These are phyloP conservation scores for Aspergillus novoparasiticus DNA, from an alignment of 2,329 filamentous ascomycete species.

Conservation along the genomic window DNA sequence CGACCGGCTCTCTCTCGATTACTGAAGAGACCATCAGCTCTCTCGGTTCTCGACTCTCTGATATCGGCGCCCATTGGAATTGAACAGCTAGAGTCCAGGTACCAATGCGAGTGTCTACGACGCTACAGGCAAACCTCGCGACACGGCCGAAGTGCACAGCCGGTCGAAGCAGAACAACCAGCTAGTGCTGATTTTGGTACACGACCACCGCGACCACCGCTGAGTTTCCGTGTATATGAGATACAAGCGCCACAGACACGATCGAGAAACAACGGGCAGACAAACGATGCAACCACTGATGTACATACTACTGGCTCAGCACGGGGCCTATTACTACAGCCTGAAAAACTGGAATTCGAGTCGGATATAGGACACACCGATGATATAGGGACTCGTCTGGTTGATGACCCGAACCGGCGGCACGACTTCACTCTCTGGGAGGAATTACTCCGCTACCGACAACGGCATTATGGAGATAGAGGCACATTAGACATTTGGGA, in stretches of 20 bases:
- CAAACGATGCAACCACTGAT: not conserved
- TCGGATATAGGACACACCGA: slow-evolving; percentile 43
- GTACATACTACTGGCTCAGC: slow-evolving; percentile 5
- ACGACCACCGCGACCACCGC: slow-evolving; percentile 9
- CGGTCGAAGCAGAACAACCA: slow-evolving; percentile 6
- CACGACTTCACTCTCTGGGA: slow-evolving; percentile 48
- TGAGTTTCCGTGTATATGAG: slow-evolving; percentile 25
- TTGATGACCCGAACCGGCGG: slow-evolving; percentile 36
- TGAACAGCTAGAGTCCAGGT: slow-evolving; percentile 31
- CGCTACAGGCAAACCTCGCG: slow-evolving; percentile 28
- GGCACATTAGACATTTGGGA: slow-evolving; percentile 47
- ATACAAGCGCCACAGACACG: slow-evolving; percentile 25
- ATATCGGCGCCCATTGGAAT: slow-evolving; percentile 34
- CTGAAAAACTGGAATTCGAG: slow-evolving; percentile 43
- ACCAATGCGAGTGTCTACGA: slow-evolving; percentile 29
- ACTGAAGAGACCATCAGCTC: slow-evolving; percentile 45
- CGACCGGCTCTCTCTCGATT: slow-evolving; percentile 47
- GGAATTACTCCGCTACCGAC: slow-evolving; percentile 46
- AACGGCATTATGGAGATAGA: slow-evolving; percentile 45
- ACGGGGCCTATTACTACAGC: slow-evolving; percentile 29
- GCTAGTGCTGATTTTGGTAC: slow-evolving; percentile 6
- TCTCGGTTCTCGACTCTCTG: slow-evolving; percentile 40
- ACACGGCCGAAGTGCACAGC: slow-evolving; percentile 10
- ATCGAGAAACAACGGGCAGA: not conserved
- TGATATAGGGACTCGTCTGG: slow-evolving; percentile 39